These are phyloP conservation scores for Fraxinus greggii DNA, from an alignment of 305 asterid species.

Conservation along the genomic window DNA sequence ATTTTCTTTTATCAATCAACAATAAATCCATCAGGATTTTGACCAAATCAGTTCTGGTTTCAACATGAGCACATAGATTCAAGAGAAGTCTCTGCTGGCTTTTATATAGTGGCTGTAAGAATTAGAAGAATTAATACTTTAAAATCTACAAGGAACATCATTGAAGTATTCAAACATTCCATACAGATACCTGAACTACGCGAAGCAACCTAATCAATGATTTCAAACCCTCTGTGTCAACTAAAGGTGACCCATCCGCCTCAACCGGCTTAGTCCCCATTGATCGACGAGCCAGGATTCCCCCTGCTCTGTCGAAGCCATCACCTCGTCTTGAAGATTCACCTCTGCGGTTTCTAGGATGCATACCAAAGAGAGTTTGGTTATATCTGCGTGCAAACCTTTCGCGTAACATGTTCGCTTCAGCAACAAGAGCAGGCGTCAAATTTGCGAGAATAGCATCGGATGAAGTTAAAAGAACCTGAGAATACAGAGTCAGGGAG, in stretches of 20 bases:
- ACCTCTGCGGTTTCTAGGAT: slow-evolving; percentile 92
- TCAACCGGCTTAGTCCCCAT: slow-evolving; percentile 75
- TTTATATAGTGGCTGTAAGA: slow-evolving; percentile 84
- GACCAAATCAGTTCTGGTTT: slow-evolving; percentile 70
- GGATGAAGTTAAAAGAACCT: slow-evolving; percentile 97
- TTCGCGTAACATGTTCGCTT: slow-evolving; percentile 94
- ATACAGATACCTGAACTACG: slow-evolving; percentile 73
- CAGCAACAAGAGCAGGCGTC: slow-evolving; percentile 98
- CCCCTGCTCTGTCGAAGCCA: slow-evolving; percentile 69
- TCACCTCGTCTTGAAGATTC: slow-evolving; percentile 89
- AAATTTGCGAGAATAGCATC: slow-evolving; percentile 93
- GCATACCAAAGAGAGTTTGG: slow-evolving; percentile 76
- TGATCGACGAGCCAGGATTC: slow-evolving; percentile 75
- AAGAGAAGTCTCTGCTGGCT: slow-evolving; percentile 78
- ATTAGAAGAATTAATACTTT: slow-evolving; percentile 25
- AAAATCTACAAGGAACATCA: not conserved
- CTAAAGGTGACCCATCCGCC: slow-evolving; percentile 92
- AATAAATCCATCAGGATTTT: slow-evolving; percentile 82
- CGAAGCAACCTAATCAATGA: slow-evolving; percentile 91
- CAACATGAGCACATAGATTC: slow-evolving; percentile 90
- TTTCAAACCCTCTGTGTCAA: slow-evolving; percentile 81
- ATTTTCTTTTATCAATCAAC: slow-evolving; percentile 65
- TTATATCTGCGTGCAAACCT: slow-evolving; percentile 95
- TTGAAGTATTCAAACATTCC: slow-evolving; percentile 16
- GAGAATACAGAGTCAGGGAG: slow-evolving; percentile 8